Evolutionary conservation across 2,329 filamentous ascomycete species (phyloP).

Genomic region (Trichoderma hamatum): DNA sequence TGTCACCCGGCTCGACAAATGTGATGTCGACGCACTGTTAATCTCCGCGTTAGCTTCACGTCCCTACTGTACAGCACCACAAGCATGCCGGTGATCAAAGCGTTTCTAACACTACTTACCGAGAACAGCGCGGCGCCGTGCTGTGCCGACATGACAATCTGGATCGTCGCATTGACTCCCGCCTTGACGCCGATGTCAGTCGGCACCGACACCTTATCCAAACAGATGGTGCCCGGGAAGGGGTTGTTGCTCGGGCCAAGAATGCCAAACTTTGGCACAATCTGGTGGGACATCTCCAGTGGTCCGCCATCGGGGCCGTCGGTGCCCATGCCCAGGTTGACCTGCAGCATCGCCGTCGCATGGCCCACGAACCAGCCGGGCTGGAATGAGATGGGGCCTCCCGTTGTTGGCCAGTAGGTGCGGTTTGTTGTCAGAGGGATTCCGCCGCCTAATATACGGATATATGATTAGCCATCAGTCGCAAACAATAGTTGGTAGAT

Average conservation of each 20-base stretch:
- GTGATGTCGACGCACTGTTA: conserved; percentile 89
- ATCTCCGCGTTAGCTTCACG: background rate
- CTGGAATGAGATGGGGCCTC: conserved; percentile 84
- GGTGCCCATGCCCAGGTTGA: conserved; percentile 87
- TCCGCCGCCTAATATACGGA: conserved; percentile 70
- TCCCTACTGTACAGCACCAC: background rate
- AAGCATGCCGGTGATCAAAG: background rate
- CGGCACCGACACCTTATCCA: conserved; percentile 86
- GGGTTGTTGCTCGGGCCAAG: conserved; percentile 77
- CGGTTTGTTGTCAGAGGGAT: conserved; percentile 77
- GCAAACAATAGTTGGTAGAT: conserved; percentile 27
- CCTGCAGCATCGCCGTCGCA: conserved; percentile 76
- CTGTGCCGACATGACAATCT: conserved; percentile 79
- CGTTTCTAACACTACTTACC: conserved; percentile 53
- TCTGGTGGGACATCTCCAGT: conserved; percentile 81
- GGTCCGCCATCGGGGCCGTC: conserved; percentile 67
- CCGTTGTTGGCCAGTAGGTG: conserved; percentile 86
- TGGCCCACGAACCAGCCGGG: conserved; percentile 97
- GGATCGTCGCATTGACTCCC: conserved; percentile 88
- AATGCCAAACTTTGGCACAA: conserved; percentile 81
- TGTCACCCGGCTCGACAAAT: conserved; percentile 77
- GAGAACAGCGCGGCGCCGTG: conserved; percentile 85
- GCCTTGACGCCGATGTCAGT: conserved; percentile 68
- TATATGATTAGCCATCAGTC: background rate
- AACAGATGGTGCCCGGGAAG: conserved; percentile 84